Conservation (phyloP, 2,329 filamentous ascomycete genomes). For the Chalara sp. region DNA sequence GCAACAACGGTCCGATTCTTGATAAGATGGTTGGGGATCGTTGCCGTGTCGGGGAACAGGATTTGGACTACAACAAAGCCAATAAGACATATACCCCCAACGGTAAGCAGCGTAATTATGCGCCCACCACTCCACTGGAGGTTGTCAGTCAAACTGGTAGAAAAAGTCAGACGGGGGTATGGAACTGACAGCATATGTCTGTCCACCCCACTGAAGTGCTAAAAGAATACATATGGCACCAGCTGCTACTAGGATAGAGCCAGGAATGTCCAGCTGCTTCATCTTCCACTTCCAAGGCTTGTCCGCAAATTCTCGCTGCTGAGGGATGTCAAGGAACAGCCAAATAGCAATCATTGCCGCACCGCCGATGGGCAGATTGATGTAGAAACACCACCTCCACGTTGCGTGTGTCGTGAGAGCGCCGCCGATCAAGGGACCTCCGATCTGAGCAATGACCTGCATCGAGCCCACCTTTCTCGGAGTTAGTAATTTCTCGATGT, state of each 20-base stretch:
- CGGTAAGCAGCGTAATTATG: neutral
- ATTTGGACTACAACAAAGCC: conserved; percentile 3
- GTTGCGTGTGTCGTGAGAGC: conserved; percentile 28
- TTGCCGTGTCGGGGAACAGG: conserved; percentile 29
- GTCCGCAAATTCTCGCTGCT: conserved; percentile 16
- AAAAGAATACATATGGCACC: conserved; percentile 33
- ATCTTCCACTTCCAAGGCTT: conserved; percentile 29
- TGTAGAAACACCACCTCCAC: conserved; percentile 31
- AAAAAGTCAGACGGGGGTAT: neutral
- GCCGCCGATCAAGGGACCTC: conserved; percentile 27
- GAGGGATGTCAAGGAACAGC: conserved; percentile 26
- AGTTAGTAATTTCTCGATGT: no score
- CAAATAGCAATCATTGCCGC: conserved; percentile 26
- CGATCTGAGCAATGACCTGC: conserved; percentile 15
- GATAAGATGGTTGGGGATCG: conserved; percentile 31
- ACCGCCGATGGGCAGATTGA: conserved; percentile 34
- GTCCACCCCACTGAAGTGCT: conserved; percentile 38
- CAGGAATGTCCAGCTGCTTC: conserved; percentile 36
- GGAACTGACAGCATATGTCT: conserved; percentile 22
- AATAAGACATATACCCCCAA: neutral
- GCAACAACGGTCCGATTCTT: conserved; percentile 26
- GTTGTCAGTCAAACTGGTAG: neutral
- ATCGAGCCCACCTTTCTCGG: conserved; percentile 7
- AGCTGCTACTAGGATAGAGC: conserved; percentile 35
- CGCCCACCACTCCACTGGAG: neutral